Evolutionary conservation across 768 basidiomycete species (phyloP), one percentile per base, ranked within the genome.

Genomic region (Boletus vermiculosoides): DNA sequence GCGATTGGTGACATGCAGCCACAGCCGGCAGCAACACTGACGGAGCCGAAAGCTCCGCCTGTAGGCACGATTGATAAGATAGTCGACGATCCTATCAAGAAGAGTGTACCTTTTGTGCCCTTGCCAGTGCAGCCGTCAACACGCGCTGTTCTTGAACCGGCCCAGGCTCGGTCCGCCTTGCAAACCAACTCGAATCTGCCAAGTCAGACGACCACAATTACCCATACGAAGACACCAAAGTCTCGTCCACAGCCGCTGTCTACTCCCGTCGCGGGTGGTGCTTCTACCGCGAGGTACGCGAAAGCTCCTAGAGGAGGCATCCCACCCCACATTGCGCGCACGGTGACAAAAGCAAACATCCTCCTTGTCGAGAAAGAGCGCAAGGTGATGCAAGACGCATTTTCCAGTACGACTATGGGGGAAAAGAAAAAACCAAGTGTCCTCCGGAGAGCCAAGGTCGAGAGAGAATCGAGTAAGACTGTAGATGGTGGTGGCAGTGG

Each of bases 321-420:
- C 34, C 72, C 70, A 41, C 72, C 72, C 0, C 60, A 66, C 25
- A 55, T 71, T 28, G 72, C 72, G 15, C 62, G 70, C n/a, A 62
- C 65, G 5, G 70, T 71, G 28, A 70, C 70, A 23, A 72, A 57
- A 46, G 66, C 64, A 2, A 64, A 66, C 40, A 58, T 64, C 30
- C 55, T 73, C 12, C 61, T 61, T 18, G 48, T 50, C 15, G 70
- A 73, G 41, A 55, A 61, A 33, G 71, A 68, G 48, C 56, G 64
- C 41, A 59, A 64, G 44, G 53, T 60, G 15, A 66, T 62, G 42
- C 61, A 53, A 39, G 58, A 65, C 34, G 45, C 56, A 13, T 60
- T 55, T 47, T 57, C 48, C 15, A 49, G 36, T 34, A 48, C 58
- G 4, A 28, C 45, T 4, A n/a, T 16, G 10, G 37, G 31, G 4